Base-by-base conservation (phyloP, 225 moss, liverwort and hornwort genomes). In the Marchantia paleacea region DNA sequence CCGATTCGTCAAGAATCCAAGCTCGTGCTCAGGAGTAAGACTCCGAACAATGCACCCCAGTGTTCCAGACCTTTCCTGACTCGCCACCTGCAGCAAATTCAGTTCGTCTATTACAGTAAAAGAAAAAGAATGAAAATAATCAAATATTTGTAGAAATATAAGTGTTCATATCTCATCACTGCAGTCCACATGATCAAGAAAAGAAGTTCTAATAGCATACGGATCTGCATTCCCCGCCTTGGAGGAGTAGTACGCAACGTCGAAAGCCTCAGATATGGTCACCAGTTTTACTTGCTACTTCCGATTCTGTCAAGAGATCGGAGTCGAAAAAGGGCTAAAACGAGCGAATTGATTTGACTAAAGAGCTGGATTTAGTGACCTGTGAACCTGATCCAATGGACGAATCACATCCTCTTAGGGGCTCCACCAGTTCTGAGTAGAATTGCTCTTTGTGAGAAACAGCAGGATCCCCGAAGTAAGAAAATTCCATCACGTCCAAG, bases 401-500 rank as follows among this genome's bases (percentile, higher is more conserved):
- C 8, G 92, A 76, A 53, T 90, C 88, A 25, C 87, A 86, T 55
- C 92, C 93, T 78, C 89, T 87, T 8, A 93, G 80, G 12, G 87
- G 84, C 68, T 93, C 93, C 22, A 92, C 90, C 0, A 93, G 84
- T 39, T 93, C 90, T 0, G 86, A 79, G 67, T 86, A 87, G 18
- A 90, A 78, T 10, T 86, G 93, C 78, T 90, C 93, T 0, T 81
- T 78, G 7, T 85, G 85, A 76, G 83, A 70, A 20, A 83, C 73
- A n/a, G 73, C 18, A 15, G 77, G 80, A 8, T 85, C 29, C 14
- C 77, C 83, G 20, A 88, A 71, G 82, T 89, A 90, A 0, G 93
- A 93, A 48, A 90, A 93, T 62, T 93, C 93, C 67, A 93, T 84
- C 10, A 93, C 92, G 69, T 93, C 93, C 4, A 93, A 89, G 63